Percentiles rank a stretch among this genome's conserved stretches.
Conservation (phyloP, 768 basidiomycete species). For the Cystoderma amianthinum region DNA sequence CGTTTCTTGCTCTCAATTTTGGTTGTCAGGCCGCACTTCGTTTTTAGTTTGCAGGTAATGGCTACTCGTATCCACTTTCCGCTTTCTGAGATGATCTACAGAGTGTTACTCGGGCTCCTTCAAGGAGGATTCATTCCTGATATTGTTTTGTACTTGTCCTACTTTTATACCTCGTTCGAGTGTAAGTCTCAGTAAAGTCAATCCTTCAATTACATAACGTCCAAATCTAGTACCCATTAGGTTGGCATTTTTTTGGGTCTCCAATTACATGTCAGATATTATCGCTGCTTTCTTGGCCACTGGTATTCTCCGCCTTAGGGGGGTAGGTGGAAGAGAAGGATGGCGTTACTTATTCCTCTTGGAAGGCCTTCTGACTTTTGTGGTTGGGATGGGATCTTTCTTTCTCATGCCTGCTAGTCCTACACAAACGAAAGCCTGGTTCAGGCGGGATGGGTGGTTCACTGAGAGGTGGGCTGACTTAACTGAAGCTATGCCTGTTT, state of each 20-base stretch:
- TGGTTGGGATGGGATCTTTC: constrained; percentile 43
- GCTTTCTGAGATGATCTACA: too few species aligned
- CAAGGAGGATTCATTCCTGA: constrained; percentile 66
- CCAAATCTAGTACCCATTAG: constrained; percentile 45
- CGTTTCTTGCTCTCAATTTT: constrained; percentile 52
- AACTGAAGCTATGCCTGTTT: too few species aligned
- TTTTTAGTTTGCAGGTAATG: constrained; percentile 53
- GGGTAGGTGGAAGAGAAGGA: constrained; percentile 43
- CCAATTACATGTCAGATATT: constrained; percentile 48
- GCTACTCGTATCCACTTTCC: too few species aligned
- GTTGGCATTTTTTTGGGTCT: constrained; percentile 66
- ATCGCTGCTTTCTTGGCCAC: constrained; percentile 58
- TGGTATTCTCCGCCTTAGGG: constrained; percentile 50
- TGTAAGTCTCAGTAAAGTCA: constrained; percentile 22
- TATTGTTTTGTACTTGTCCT: constrained; percentile 56
- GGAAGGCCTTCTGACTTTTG: constrained; percentile 44
- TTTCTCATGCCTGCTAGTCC: constrained; percentile 57
- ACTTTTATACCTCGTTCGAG: constrained; percentile 56
- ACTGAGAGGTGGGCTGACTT: constrained; percentile 45
- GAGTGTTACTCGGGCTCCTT: constrained; percentile 48
- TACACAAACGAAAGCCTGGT: constrained; percentile 56
- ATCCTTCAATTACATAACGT: background rate
- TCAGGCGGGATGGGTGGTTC: constrained; percentile 61
- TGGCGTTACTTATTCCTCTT: constrained; percentile 57
- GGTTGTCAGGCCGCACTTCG: constrained; percentile 41